Percentiles rank a stretch among this genome's conserved stretches.
phyloP scores from a whole-genome alignment of 176 grass and related monocot species.

The Bonia amplexicaulis region DNA sequence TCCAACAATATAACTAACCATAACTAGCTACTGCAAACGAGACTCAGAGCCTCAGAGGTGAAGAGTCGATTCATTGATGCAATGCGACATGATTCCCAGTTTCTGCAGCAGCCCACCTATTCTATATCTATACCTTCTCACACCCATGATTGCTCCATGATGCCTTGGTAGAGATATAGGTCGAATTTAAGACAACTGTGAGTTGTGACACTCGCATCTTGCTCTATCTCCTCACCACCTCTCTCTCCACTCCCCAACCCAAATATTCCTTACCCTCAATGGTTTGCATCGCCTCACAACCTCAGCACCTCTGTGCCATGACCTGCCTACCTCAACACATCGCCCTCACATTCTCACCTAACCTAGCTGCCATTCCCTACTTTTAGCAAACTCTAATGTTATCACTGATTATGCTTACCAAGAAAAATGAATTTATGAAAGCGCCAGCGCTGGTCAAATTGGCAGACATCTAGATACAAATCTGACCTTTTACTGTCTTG shows the following conservation, averaged over 20 bases:
- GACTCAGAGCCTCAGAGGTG: background rate
- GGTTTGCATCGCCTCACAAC: background rate
- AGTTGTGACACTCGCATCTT: background rate
- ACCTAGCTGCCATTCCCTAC: background rate
- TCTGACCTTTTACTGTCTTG: background rate
- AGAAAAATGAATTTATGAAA: background rate
- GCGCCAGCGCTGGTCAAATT: background rate
- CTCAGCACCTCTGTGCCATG: background rate
- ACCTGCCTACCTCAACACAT: background rate
- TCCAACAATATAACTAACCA: background rate
- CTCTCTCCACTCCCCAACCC: background rate
- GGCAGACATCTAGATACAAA: background rate
- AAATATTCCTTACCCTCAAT: background rate
- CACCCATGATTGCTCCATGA: background rate
- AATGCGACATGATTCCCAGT: background rate
- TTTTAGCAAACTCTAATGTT: conserved; percentile 1
- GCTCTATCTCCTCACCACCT: background rate
- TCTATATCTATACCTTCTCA: background rate
- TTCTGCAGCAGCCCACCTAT: background rate
- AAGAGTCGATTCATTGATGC: background rate
- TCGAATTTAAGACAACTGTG: background rate
- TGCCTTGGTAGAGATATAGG: background rate
- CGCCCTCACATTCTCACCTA: background rate
- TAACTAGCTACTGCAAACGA: background rate
- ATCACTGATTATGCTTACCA: background rate